Evolutionary conservation across 2,329 filamentous ascomycete genomes (phyloP), one percentile per base, ranked within the genome.

Genomic region (Ceratocystis colombiana): DNA sequence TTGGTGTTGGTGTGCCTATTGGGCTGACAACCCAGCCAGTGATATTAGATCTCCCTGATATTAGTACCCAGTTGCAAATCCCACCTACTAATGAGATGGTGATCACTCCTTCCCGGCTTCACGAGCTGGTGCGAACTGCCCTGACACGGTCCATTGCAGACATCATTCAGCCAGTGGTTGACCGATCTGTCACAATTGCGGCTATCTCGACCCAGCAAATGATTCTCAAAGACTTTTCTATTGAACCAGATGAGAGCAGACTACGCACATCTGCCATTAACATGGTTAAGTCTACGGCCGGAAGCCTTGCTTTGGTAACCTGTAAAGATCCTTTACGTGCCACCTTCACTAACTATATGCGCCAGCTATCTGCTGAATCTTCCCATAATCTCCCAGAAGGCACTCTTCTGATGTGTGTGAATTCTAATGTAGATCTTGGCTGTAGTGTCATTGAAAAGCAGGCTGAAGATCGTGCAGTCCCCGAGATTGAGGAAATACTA

Each of bases 401-500:
- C 5, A 89, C 94, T 41, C 94, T 99, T 68, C 84, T 97, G 66
- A 96, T 99, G 90, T 97, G 95, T 75, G 93, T 99, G 68, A 99
- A 97, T 74, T 93, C 95, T 70, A 99, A 99, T 74, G 82, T 99
- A 37, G 94, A 99, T 71, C 82, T 91, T 50, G 93, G 95, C 61
- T 97, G 94, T 73, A 88, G 84, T 71, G 89, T 96, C 69, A 95
- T 99, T 59, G 94, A 99, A 76, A 91, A 94, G 75, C 92, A 94
- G 64, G 95, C 94, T 2, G 93, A 97, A 74, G 89, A 96, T 72
- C 89, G 93, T 68, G 94, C 94, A 8, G 80, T 96, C 48, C 88
- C 90, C 1, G 94, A 99, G 74, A 97, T 99, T 68, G 93, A 99
- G 74, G 89, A 95, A 69, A 88, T 96, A 76, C 88, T 99, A 62